A percentile compares a stretch with the other conserved stretches of the same genome.
Conservation (phyloP, 305 asterid species). For the Andrographis paniculata region DNA sequence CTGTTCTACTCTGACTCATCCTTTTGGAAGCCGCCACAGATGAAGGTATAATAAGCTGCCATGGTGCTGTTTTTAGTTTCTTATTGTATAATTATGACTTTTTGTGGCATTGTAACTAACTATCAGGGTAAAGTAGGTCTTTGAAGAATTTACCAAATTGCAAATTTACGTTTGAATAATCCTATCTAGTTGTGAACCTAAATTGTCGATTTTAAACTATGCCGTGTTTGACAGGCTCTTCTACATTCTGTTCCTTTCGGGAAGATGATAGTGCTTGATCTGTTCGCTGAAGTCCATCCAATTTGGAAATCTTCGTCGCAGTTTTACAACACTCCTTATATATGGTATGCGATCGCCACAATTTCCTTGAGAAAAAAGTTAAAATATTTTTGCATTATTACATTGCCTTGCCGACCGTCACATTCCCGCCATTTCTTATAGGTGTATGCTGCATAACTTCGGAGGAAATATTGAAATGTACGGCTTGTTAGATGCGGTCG, state of each 20-base stretch:
- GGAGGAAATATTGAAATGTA: constrained; percentile 99
- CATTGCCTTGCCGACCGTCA: constrained; percentile 11
- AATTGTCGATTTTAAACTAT: constrained; percentile 9
- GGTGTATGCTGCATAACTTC: constrained; percentile 99
- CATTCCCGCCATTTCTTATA: constrained; percentile 20
- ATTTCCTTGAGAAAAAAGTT: constrained; percentile 15
- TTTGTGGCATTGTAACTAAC: background rate
- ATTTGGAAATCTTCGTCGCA: constrained; percentile 89
- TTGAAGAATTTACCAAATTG: background rate
- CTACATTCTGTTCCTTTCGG: constrained; percentile 97
- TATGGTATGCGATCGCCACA: constrained; percentile 51
- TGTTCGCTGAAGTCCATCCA: constrained; percentile 95
- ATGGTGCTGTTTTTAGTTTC: background rate
- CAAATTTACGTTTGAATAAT: constrained; percentile 1
- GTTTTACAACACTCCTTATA: constrained; percentile 83
- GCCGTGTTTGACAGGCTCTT: constrained; percentile 73
- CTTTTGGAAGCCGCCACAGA: constrained; percentile 96
- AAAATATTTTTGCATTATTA: constrained; percentile 7
- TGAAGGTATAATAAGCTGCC: constrained; percentile 55
- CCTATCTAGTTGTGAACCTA: constrained; percentile 11
- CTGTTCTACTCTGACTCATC: constrained; percentile 87
- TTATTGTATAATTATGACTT: background rate
- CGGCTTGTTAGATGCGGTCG: constrained; percentile 81
- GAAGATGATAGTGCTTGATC: constrained; percentile 98
- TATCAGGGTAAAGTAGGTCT: background rate